Evolutionary conservation across 495 filamentous ascomycete species (phyloP).

Genomic region (Podospora comata): DNA sequence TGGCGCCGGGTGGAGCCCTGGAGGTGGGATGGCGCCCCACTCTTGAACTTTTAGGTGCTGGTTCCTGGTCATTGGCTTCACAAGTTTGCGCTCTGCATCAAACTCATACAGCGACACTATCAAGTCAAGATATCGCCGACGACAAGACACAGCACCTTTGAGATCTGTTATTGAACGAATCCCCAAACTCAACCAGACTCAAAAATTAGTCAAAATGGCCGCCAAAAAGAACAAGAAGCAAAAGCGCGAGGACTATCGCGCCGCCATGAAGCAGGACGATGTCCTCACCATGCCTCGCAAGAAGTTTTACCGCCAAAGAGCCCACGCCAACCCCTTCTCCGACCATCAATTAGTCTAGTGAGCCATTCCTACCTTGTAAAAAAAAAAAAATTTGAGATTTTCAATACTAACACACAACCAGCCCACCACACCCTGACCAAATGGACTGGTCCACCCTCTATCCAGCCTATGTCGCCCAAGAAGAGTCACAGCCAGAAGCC

Average conservation of each 20-base stretch:
- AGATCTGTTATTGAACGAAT: neutral
- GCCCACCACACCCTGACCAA: slow-evolving; percentile 71
- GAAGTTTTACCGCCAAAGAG: slow-evolving; percentile 92
- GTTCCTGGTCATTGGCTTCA: slow-evolving; percentile 4
- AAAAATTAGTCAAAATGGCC: slow-evolving; percentile 11
- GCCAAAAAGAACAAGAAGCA: slow-evolving; percentile 62
- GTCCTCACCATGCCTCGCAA: slow-evolving; percentile 67
- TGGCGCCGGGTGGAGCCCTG: neutral
- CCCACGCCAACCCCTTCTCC: slow-evolving; percentile 96
- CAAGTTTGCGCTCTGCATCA: neutral
- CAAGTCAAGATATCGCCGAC: neutral
- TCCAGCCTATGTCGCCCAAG: slow-evolving; percentile 58
- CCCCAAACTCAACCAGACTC: neutral
- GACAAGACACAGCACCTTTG: neutral
- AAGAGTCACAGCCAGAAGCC: slow-evolving; percentile 6
- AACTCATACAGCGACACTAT: neutral
- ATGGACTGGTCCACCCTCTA: slow-evolving; percentile 92
- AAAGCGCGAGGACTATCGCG: slow-evolving; percentile 72
- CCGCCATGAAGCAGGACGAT: slow-evolving; percentile 26
- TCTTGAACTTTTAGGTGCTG: slow-evolving; percentile 6
- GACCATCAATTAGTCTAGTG: slow-evolving; percentile 89
- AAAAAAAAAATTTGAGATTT: neutral
- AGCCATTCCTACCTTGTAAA: slow-evolving; percentile 7
- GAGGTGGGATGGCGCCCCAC: slow-evolving; percentile 7
- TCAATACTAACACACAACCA: slow-evolving; percentile 30